A percentile compares a stretch with the other conserved stretches of the same genome.
These are phyloP conservation scores for Calocera viscosa DNA, from an alignment of 768 basidiomycete genomes.

Conservation along the genomic window DNA sequence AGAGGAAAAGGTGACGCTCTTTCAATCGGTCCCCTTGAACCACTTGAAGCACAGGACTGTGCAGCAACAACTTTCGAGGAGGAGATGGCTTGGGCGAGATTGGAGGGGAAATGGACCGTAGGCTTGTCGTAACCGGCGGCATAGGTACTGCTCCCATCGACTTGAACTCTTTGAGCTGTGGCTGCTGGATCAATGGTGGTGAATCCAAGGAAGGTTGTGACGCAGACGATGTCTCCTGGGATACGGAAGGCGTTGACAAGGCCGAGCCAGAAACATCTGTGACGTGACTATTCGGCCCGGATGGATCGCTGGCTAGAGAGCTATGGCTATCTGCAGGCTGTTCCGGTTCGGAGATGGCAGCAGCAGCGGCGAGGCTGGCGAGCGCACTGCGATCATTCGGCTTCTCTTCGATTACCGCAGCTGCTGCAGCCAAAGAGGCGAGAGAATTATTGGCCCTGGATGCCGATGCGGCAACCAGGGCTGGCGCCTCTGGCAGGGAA, in stretches of 20 bases:
- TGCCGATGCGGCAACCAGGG: background rate
- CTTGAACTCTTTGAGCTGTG: background rate
- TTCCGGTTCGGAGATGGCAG: background rate
- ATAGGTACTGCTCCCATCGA: conserved; percentile 23
- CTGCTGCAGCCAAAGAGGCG: conserved; percentile 6
- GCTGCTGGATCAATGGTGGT: background rate
- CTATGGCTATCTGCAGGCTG: background rate
- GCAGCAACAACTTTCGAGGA: conserved; percentile 71
- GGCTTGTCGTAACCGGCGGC: conserved; percentile 62
- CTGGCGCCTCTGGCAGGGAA: conserved; percentile 31
- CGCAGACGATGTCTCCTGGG: background rate
- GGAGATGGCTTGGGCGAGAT: conserved; percentile 54
- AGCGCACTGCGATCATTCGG: background rate
- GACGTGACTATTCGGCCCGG: background rate
- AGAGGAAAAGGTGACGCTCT: conserved; percentile 92
- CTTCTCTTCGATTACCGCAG: conserved; percentile 9
- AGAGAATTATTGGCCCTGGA: background rate
- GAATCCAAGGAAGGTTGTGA: conserved; percentile 5
- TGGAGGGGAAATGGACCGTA: conserved; percentile 43
- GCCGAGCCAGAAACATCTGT: conserved; percentile 5
- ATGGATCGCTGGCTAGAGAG: background rate
- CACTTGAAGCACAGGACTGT: conserved; percentile 82
- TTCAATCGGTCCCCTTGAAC: conserved; percentile 89
- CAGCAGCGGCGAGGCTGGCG: background rate
- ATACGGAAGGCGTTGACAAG: conserved; percentile 9